A percentile compares a stretch with the other conserved stretches of the same genome.
Evolutionary conservation across 1,284 basidiomycete species (phyloP).

Genomic region (Trichosporon asahii): DNA sequence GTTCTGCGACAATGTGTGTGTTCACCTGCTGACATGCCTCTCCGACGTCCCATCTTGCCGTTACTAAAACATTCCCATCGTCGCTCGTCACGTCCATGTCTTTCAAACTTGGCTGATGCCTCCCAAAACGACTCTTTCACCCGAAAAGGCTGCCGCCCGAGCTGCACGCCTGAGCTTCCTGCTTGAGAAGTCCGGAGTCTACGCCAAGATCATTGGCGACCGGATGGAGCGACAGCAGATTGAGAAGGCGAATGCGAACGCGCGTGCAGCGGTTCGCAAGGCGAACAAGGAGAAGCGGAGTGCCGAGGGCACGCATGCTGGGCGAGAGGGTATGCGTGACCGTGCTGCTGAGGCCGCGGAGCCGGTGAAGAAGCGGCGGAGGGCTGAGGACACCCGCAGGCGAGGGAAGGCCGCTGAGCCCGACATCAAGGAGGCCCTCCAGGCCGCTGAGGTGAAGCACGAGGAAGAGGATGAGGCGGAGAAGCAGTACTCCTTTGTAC

Average conservation of each 20-base stretch:
- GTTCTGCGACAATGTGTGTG: conserved; percentile 11
- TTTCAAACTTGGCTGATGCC: background rate
- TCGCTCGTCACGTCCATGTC: too few species aligned
- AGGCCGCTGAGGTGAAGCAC: conserved; percentile 15
- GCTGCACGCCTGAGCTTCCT: conserved; percentile 40
- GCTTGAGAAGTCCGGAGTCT: conserved; percentile 51
- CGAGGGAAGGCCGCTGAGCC: conserved; percentile 12
- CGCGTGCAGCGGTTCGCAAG: conserved; percentile 40
- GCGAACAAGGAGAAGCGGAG: conserved; percentile 48
- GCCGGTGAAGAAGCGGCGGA: conserved; percentile 10
- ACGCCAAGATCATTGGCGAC: conserved; percentile 52
- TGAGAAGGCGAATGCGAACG: conserved; percentile 44
- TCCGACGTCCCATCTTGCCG: background rate
- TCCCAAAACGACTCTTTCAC: background rate
- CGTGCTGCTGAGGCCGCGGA: conserved; percentile 18
- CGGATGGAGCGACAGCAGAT: conserved; percentile 52
- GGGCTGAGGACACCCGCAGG: conserved; percentile 3
- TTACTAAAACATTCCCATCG: too few species aligned
- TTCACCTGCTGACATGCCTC: background rate
- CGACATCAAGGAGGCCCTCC: background rate
- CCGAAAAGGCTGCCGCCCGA: conserved; percentile 35
- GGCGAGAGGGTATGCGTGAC: conserved; percentile 23
- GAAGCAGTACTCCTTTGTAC: conserved; percentile 54
- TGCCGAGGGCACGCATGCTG: conserved; percentile 17
- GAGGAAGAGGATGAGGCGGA: conserved; percentile 29